A percentile compares a stretch with the other conserved stretches of the same genome.
Evolutionary conservation across 1,284 basidiomycete species (phyloP).

Genomic region (Ceratobasidium papillatum): DNA sequence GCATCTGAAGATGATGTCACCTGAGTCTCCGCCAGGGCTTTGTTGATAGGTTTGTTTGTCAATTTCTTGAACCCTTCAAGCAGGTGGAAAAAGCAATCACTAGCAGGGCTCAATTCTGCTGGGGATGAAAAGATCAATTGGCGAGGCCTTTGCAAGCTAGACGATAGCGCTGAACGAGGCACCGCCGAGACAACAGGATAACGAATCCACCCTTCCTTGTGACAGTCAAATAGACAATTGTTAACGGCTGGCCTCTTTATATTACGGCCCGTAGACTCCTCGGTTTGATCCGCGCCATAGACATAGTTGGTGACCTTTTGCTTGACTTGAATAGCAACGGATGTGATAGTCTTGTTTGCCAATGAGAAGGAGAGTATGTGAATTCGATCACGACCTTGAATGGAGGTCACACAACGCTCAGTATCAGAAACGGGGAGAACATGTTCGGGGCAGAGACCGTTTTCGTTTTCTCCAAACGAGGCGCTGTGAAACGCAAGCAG

Average conservation of each 20-base stretch:
- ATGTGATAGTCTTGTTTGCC: slow-evolving; percentile 51
- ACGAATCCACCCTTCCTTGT: slow-evolving; percentile 68
- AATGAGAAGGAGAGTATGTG: slow-evolving; percentile 58
- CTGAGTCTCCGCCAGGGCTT: slow-evolving; percentile 54
- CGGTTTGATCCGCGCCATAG: slow-evolving; percentile 51
- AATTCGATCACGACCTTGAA: slow-evolving; percentile 55
- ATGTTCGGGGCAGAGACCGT: slow-evolving; percentile 53
- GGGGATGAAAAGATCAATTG: slow-evolving; percentile 59
- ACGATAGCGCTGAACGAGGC: slow-evolving; percentile 55
- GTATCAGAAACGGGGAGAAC: slow-evolving; percentile 46
- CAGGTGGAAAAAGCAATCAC: slow-evolving; percentile 58
- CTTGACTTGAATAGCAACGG: slow-evolving; percentile 61
- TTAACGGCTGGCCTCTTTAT: slow-evolving; percentile 49
- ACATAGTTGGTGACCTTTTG: slow-evolving; percentile 63
- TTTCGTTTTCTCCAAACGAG: slow-evolving; percentile 60
- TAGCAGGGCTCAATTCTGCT: slow-evolving; percentile 50
- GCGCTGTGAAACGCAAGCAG: slow-evolving; percentile 62
- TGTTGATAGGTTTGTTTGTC: slow-evolving; percentile 62
- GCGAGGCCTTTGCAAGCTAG: slow-evolving; percentile 49
- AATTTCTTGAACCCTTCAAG: slow-evolving; percentile 58
- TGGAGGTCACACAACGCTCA: slow-evolving; percentile 56
- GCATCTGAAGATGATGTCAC: slow-evolving; percentile 48
- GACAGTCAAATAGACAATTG: slow-evolving; percentile 65
- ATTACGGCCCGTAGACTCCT: background rate
- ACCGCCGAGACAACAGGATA: slow-evolving; percentile 68